These are phyloP conservation scores for Fusarium proliferatum DNA, from an alignment of 2,329 filamentous ascomycete species.

Conservation along the genomic window DNA sequence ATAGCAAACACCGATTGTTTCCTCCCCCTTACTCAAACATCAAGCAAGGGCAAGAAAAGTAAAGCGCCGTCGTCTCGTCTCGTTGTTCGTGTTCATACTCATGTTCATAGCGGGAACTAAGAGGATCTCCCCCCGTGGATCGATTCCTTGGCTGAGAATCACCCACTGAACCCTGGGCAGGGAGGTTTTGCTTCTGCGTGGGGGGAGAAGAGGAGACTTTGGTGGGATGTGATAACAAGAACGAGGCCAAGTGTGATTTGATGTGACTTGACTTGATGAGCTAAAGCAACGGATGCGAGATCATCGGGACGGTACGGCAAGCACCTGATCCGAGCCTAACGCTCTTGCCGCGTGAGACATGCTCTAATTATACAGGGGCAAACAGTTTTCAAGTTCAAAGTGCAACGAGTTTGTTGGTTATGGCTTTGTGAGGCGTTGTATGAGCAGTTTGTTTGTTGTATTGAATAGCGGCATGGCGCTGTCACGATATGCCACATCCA, in stretches of 20 bases:
- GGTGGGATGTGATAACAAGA: conserved; percentile 6
- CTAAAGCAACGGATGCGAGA: conserved; percentile 32
- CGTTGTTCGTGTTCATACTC: background rate
- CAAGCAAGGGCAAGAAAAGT: conserved; percentile 1
- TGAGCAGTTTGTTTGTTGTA: conserved; percentile 16
- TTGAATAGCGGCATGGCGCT: conserved; percentile 22
- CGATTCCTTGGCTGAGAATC: conserved; percentile 29
- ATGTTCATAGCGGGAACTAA: conserved; percentile 25
- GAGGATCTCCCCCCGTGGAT: conserved; percentile 27
- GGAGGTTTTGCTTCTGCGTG: conserved; percentile 16
- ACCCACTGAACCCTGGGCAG: background rate
- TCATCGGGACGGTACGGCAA: conserved; percentile 35
- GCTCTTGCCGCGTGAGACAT: conserved; percentile 22
- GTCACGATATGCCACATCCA: conserved; percentile 10
- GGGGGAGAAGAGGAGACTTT: conserved; percentile 10
- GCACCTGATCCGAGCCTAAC: conserved; percentile 38
- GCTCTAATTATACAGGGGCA: background rate
- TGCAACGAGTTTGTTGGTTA: background rate
- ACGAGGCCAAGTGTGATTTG: background rate
- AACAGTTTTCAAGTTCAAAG: background rate
- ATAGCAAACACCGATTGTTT: conserved; percentile 14
- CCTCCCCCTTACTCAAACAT: conserved; percentile 5
- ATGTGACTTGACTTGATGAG: background rate
- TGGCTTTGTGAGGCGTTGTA: conserved; percentile 1
- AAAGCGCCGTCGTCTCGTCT: conserved; percentile 5